phyloP scores from a whole-genome alignment of 2,329 filamentous ascomycete species.

The Cladophialophora bantiana region DNA sequence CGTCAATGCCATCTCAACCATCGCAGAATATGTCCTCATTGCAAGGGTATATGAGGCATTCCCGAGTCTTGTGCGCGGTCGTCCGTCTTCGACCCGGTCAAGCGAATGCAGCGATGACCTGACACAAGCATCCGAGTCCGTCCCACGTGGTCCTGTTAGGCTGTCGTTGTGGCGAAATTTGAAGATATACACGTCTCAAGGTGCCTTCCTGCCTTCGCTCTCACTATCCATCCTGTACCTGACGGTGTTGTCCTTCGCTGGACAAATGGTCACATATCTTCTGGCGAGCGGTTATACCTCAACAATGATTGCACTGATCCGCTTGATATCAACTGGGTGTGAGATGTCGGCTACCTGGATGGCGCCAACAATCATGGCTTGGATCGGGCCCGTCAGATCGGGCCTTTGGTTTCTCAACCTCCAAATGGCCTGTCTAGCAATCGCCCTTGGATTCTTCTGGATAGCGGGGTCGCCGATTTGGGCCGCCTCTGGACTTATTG shows the following conservation, averaged over 20 bases:
- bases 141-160: neutral
- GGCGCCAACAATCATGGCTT: slow-evolving; percentile 58
- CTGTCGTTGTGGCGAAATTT: neutral
- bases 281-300: slow-evolving; percentile 57
- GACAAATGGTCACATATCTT: slow-evolving; percentile 64
- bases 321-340: slow-evolving; percentile 57
- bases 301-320: slow-evolving; percentile 55
- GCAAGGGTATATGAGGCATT: neutral
- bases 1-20: slow-evolving; percentile 53
- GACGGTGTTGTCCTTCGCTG: slow-evolving; percentile 62
- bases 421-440: slow-evolving; percentile 66
- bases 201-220: slow-evolving; percentile 55
- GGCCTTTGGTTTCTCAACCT: slow-evolving; percentile 75
- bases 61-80: neutral
- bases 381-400: slow-evolving; percentile 66
- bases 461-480: slow-evolving; percentile 46
- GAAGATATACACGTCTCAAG: slow-evolving; percentile 37
- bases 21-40: slow-evolving; percentile 52
- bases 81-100: neutral
- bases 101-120: neutral
- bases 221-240: slow-evolving; percentile 61
- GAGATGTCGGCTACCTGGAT: slow-evolving; percentile 62
- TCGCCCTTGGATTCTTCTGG: slow-evolving; percentile 55
- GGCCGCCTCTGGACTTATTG: slow-evolving; percentile 56
- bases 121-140: neutral